Evolutionary conservation across 2,329 filamentous ascomycete genomes (phyloP), one percentile per base, ranked within the genome.

Genomic region (Pseudohalonectria lignicola): DNA sequence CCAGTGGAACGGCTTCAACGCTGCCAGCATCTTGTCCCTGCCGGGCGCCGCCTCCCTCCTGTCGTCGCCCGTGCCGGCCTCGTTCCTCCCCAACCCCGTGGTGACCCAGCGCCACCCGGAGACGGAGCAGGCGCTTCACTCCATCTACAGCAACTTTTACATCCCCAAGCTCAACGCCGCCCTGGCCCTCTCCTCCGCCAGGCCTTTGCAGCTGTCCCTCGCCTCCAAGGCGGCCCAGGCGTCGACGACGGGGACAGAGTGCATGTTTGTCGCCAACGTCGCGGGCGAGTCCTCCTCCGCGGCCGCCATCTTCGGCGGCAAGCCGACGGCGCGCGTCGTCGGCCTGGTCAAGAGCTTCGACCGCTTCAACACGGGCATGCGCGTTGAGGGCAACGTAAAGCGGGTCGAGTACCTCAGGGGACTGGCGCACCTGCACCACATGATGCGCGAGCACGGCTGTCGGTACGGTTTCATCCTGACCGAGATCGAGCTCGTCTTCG

Each of bases 401-500:
- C 82, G 84, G 41, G 85, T 94, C 41, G 79, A 90, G 60, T 95
- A 95, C 64, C 79, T 95, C 16, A 80, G 83, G 36, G 86, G 86
- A 2, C 76, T 96, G 5, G 73, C 87, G 0, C 86, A 93, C 50
- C 67, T 95, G 32, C 90, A 96, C 61, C 76, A 85, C 54, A 79
- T 81, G 53, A 94, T 95, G 86, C 86, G 90, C 57, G 86, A 94
- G 62, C 85, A 94, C 62, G 79, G 80, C 47, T 93, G 86, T 55
- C 80, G 90, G 42, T 96, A 95, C 59, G 90, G 90, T 39, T 96
- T 94, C 67, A 90, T 96, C 59, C 78, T 95, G 53, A 95, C 86
- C 1, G 90, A 95, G 62, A 94, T 94, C 50, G 90, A 96, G 63
- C 78, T 95, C 8, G 80, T 95, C 29, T 79, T 92, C 49, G 86